Evolutionary conservation across 768 basidiomycete species (phyloP).

Genomic region (Hygrocybe coccinea): DNA sequence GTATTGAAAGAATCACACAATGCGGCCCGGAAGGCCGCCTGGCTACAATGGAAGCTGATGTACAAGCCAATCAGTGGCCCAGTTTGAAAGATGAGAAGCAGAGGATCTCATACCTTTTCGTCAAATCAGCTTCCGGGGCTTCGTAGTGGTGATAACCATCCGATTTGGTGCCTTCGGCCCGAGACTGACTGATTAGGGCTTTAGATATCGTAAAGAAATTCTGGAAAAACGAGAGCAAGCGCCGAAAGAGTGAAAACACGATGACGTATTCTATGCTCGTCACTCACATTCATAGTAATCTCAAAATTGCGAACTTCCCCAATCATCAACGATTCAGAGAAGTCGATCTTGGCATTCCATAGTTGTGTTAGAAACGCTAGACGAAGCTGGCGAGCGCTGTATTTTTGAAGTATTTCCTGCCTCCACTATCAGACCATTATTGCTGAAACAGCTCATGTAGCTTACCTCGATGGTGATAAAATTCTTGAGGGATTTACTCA

Average conservation of each 20-base stretch:
- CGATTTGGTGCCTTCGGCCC: slow-evolving; percentile 42
- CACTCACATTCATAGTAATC: slow-evolving; percentile 72
- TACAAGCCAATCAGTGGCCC: not conserved
- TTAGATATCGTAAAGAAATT: slow-evolving; percentile 91
- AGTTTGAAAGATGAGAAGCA: slow-evolving; percentile 2
- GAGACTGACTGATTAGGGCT: slow-evolving; percentile 63
- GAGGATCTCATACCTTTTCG: slow-evolving; percentile 48
- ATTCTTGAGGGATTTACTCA: slow-evolving; percentile 99
- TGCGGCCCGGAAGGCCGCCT: slow-evolving; percentile 73
- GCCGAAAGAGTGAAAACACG: not conserved
- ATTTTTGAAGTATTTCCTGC: slow-evolving; percentile 81
- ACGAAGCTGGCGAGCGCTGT: slow-evolving; percentile 82
- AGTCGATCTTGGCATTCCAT: slow-evolving; percentile 93
- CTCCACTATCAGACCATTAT: slow-evolving; percentile 3
- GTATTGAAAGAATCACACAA: slow-evolving; percentile 98
- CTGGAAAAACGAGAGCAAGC: slow-evolving; percentile 38
- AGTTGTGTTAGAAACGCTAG: slow-evolving; percentile 85
- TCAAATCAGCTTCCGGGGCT: slow-evolving; percentile 62
- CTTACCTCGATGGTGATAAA: slow-evolving; percentile 94
- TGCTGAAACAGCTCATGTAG: slow-evolving; percentile 9
- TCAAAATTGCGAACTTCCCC: slow-evolving; percentile 86
- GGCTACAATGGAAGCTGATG: slow-evolving; percentile 66
- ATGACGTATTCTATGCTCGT: not conserved
- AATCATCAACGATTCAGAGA: slow-evolving; percentile 85
- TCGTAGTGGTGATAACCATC: slow-evolving; percentile 66